phyloP scores from a whole-genome alignment of 352 stramenopile species.

The Globisporangium camurandrum region DNA sequence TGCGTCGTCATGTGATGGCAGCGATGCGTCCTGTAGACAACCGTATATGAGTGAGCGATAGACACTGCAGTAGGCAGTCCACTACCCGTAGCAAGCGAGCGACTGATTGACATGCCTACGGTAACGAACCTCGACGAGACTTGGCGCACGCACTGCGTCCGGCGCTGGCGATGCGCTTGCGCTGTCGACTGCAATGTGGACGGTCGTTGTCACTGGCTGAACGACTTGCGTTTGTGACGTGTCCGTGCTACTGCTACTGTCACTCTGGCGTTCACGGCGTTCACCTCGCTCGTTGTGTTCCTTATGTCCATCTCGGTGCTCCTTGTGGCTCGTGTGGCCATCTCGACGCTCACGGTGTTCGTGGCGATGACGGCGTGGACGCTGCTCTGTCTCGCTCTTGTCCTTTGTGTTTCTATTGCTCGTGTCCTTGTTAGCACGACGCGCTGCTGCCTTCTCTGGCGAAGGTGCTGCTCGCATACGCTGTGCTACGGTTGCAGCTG shows the following conservation, averaged over 20 bases:
- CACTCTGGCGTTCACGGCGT: conserved; percentile 14
- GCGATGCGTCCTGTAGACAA: neutral
- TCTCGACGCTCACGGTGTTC: no score
- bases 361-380: neutral
- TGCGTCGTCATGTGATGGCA: neutral
- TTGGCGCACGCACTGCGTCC: neutral
- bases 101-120: neutral
- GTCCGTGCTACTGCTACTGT: conserved; percentile 5
- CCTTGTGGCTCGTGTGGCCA: conserved; percentile 1
- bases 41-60: no score
- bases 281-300: conserved; percentile 4
- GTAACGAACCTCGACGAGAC: conserved; percentile 6
- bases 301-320: conserved; percentile 1
- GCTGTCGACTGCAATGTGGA: no score
- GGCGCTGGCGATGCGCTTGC: neutral
- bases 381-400: conserved; percentile 4
- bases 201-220: conserved; percentile 4
- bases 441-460: no score
- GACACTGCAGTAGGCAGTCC: no score
- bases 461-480: no score
- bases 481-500: no score
- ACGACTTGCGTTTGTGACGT: neutral
- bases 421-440: no score
- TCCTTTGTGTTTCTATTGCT: conserved; percentile 1
- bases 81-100: no score